These are phyloP conservation scores for Calonectria multiphialidica DNA, from an alignment of 2,329 filamentous ascomycete species.

Conservation along the genomic window DNA sequence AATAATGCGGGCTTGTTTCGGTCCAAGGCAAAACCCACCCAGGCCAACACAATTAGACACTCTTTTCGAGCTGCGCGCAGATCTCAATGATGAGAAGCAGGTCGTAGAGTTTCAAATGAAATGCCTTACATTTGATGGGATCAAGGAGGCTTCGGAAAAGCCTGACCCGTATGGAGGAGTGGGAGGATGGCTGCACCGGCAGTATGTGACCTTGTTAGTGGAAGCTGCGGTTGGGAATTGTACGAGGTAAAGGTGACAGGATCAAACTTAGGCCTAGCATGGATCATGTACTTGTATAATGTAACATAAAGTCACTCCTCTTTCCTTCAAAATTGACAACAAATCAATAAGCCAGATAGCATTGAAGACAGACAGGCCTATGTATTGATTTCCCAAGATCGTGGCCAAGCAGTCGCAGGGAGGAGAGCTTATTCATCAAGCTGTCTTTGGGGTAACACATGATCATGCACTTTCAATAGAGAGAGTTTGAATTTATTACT, in stretches of 20 bases:
- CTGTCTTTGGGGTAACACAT: no score
- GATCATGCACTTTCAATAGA: no score
- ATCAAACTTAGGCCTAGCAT: no score
- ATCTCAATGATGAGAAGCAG: background rate
- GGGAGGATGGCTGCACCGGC: constrained; percentile 33
- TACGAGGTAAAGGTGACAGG: background rate
- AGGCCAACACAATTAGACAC: constrained; percentile 23
- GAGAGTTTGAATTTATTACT: no score
- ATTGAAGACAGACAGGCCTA: no score
- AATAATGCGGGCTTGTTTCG: constrained; percentile 31
- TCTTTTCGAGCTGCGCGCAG: constrained; percentile 24
- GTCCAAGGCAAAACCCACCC: constrained; percentile 21
- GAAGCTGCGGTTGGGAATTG: constrained; percentile 39
- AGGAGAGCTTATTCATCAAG: no score
- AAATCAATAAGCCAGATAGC: no score
- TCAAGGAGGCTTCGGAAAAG: constrained; percentile 20
- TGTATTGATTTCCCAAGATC: no score
- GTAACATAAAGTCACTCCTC: no score
- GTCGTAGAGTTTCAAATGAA: constrained; percentile 20
- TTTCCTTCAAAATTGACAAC: no score
- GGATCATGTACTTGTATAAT: no score
- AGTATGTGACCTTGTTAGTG: constrained; percentile 29
- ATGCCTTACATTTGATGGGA: constrained; percentile 31
- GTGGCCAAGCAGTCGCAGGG: no score
- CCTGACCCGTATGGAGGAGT: constrained; percentile 34